A percentile compares a stretch with the other conserved stretches of the same genome.
Conservation (phyloP, 768 basidiomycete species). For the Agrocybe chaxingu region DNA sequence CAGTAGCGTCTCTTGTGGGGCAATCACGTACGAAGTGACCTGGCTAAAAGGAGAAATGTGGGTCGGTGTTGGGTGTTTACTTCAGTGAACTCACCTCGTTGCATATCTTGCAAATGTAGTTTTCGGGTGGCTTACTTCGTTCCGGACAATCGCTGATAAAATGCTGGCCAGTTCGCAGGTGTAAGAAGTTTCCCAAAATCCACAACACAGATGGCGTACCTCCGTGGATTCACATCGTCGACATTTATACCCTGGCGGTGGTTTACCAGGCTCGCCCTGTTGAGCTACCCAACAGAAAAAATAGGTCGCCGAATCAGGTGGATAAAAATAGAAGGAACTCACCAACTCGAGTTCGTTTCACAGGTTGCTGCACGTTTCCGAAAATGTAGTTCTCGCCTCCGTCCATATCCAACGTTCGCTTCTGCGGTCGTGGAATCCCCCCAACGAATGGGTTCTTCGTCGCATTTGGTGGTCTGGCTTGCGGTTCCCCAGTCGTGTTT, state of each 20-base stretch:
- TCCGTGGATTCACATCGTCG: constrained; percentile 73
- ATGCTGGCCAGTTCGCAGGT: constrained; percentile 43
- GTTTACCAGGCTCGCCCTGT: constrained; percentile 49
- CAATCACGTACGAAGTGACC: constrained; percentile 90
- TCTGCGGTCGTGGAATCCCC: constrained; percentile 32
- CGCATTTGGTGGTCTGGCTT: constrained; percentile 53
- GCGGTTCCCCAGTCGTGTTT: constrained; percentile 32
- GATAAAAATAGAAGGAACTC: constrained; percentile 15
- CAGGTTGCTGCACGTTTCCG: constrained; percentile 54
- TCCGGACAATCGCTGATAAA: constrained; percentile 76
- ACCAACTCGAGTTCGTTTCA: constrained; percentile 59
- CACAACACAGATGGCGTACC: constrained; percentile 32
- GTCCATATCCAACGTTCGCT: constrained; percentile 51
- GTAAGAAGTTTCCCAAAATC: background rate
- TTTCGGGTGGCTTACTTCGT: constrained; percentile 71
- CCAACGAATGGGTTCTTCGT: constrained; percentile 72
- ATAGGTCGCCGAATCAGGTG: no score
- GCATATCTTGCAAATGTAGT: constrained; percentile 87
- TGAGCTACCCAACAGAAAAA: constrained; percentile 3
- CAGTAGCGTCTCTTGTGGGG: constrained; percentile 71
- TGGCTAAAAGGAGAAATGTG: constrained; percentile 35
- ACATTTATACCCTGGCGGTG: constrained; percentile 74
- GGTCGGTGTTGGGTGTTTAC: background rate
- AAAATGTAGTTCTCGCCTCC: constrained; percentile 68
- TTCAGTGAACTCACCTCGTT: constrained; percentile 45